These are phyloP conservation scores for Alternaria sp. DNA, from an alignment of 2,329 filamentous ascomycete species.

Conservation along the genomic window DNA sequence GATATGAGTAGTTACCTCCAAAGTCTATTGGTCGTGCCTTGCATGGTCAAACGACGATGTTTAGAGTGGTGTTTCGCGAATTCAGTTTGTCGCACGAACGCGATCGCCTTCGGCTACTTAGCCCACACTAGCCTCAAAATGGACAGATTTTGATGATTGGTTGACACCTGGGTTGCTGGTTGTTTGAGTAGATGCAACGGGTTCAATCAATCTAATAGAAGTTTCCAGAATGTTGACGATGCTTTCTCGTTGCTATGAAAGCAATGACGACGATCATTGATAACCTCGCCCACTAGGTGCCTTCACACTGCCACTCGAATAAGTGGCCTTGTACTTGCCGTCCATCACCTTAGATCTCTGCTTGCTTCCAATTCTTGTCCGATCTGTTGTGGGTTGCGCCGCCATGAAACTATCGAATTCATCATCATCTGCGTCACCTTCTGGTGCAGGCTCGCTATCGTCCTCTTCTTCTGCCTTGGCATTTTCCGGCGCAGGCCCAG, in stretches of 20 bases:
- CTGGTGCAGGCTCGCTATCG: conserved; percentile 70
- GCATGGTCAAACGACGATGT: conserved; percentile 39
- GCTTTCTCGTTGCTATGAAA: background rate
- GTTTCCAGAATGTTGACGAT: background rate
- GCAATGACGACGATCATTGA: conserved; percentile 4
- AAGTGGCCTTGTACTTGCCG: conserved; percentile 43
- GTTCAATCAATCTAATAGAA: background rate
- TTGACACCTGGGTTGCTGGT: background rate
- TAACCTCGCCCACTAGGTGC: conserved; percentile 30
- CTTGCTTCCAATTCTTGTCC: conserved; percentile 74
- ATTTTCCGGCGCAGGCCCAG: conserved; percentile 52
- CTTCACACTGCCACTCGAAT: conserved; percentile 43
- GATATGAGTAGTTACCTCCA: background rate
- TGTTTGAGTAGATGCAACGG: background rate
- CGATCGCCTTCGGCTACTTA: conserved; percentile 17
- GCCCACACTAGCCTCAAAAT: conserved; percentile 13
- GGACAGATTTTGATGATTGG: background rate
- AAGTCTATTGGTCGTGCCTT: conserved; percentile 3
- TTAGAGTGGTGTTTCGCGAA: conserved; percentile 40
- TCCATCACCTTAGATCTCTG: conserved; percentile 60
- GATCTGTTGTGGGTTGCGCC: conserved; percentile 87
- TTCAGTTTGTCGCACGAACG: conserved; percentile 18
- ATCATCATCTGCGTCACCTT: conserved; percentile 70
- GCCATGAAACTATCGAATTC: conserved; percentile 94
- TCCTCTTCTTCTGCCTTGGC: conserved; percentile 65